Conservation (phyloP, 2,329 filamentous ascomycete genomes). For the Claviceps africana region DNA sequence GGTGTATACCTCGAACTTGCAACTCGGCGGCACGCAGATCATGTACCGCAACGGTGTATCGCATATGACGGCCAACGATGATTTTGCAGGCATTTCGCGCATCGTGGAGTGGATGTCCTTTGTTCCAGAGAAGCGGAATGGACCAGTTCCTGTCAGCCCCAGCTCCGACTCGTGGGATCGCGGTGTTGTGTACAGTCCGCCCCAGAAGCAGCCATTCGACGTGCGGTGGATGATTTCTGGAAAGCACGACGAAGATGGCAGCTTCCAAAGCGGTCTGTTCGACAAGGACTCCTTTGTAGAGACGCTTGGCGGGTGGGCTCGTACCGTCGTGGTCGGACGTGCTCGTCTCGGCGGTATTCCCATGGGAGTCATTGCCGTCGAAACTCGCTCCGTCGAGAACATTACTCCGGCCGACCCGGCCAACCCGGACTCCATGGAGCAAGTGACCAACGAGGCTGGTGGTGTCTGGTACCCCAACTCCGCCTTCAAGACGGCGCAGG, state of each 20-base stretch:
- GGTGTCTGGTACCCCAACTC: conserved; percentile 99
- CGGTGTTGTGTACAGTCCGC: conserved; percentile 71
- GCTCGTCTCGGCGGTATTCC: conserved; percentile 94
- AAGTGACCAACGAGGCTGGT: conserved; percentile 86
- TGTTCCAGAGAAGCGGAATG: conserved; percentile 87
- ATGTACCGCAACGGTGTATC: conserved; percentile 99
- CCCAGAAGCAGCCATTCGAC: conserved; percentile 76
- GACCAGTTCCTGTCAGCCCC: conserved; percentile 82
- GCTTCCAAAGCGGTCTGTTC: conserved; percentile 80
- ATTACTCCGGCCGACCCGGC: conserved; percentile 91
- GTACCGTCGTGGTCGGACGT: conserved; percentile 90
- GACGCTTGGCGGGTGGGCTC: conserved; percentile 90
- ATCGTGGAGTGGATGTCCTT: conserved; percentile 98
- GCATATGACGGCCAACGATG: conserved; percentile 94
- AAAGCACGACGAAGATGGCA: conserved; percentile 56
- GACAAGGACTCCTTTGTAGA: conserved; percentile 96
- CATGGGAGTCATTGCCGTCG: conserved; percentile 94
- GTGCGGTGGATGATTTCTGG: conserved; percentile 87
- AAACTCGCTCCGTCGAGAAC: conserved; percentile 93
- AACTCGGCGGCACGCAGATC: conserved; percentile 99
- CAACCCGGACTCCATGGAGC: conserved; percentile 96
- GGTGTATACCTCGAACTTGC: conserved; percentile 96
- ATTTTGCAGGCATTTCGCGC: conserved; percentile 94
- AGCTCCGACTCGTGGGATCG: conserved; percentile 83
- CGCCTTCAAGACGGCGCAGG: conserved; percentile 97